Percentiles rank a stretch among this genome's conserved stretches.
Conservation (phyloP, 2,329 filamentous ascomycete species). For the Proliferodiscus dingleyae region DNA sequence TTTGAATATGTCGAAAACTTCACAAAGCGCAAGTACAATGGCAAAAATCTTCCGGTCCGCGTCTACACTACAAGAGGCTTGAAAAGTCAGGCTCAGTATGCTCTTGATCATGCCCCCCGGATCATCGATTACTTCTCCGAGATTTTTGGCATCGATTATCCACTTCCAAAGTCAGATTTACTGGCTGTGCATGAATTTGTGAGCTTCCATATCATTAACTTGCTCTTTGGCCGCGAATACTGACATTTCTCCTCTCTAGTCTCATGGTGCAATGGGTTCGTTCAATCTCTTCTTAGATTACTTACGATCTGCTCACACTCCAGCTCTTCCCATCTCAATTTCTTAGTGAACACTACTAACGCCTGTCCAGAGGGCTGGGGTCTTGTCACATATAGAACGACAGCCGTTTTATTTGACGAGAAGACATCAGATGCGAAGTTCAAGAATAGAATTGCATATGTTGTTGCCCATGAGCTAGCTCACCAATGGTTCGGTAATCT, state of each 20-base stretch:
- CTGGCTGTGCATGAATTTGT: slow-evolving; percentile 90
- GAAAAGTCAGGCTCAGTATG: slow-evolving; percentile 85
- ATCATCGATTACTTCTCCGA: slow-evolving; percentile 97
- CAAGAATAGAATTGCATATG: slow-evolving; percentile 91
- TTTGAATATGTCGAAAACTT: slow-evolving; percentile 95
- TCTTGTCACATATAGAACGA: slow-evolving; percentile 90
- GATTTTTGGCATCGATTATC: slow-evolving; percentile 89
- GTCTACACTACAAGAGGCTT: slow-evolving; percentile 96
- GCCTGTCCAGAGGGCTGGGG: slow-evolving; percentile 66
- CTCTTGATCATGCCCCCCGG: slow-evolving; percentile 84
- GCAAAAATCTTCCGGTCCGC: slow-evolving; percentile 83
- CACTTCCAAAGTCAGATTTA: slow-evolving; percentile 85
- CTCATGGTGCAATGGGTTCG: slow-evolving; percentile 61
- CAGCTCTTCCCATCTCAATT: background rate
- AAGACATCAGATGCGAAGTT: slow-evolving; percentile 84
- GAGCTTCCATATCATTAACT: slow-evolving; percentile 34
- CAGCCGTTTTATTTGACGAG: slow-evolving; percentile 93
- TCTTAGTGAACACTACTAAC: slow-evolving; percentile 5
- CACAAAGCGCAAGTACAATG: slow-evolving; percentile 85
- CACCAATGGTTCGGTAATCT: slow-evolving; percentile 96
- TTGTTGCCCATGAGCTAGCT: slow-evolving; percentile 95
- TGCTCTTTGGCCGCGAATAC: too few species aligned
- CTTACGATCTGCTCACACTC: background rate
- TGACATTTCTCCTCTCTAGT: slow-evolving; percentile 45
- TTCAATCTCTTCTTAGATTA: background rate